Base-by-base conservation (phyloP, 495 filamentous ascomycete species). In the Parmelia sp. region DNA sequence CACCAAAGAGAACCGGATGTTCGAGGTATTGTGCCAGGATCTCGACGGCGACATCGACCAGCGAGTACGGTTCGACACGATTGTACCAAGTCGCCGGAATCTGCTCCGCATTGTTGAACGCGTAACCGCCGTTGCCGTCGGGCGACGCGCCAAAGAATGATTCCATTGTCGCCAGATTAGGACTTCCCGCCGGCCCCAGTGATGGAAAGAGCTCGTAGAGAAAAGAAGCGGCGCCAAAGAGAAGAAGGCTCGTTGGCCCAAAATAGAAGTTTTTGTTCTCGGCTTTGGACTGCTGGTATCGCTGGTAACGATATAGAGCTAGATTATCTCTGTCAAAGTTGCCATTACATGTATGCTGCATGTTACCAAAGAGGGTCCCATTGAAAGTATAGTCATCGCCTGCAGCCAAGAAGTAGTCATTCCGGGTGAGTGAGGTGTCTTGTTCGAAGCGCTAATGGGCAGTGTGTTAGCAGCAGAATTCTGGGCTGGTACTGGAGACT, bases 331-430 rank as follows among this genome's bases (percentile, higher is more conserved):
- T 68, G 67, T 73, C 68, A 69, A 72, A 78, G 39, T 70, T 68
- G 40, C 66, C 64, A 11, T 68, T 57, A 39, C 68, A 72, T 19
- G 71, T 73, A 6, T 70, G 64, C 4, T 60, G 61, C 74, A 79
- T 76, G 70, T 66, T 66, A 39, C 51, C 65, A 64, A 75, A 79
- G 9, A 79, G 68, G 23, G 74, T 78, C n/a, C 68, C 69, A 66
- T 79, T 77, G 74, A 79, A 74, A 29, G 33, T 62, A 65, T 70
- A 76, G 67, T 77, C 68, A 59, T 79, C 73, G 44, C 75, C 74
- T 17, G 71, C 59, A 60, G 59, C 67, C 10, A 71, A 57, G 69
- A 76, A 79, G 66, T 69, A 79, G 63, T 79, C 76, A 55, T 76
- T 73, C 14, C 77, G 72, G 23, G 77, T 75, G 8, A 79, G 69